phyloP scores from a whole-genome alignment of 2,329 filamentous ascomycete species.

The Keithomyces neogunnii region DNA sequence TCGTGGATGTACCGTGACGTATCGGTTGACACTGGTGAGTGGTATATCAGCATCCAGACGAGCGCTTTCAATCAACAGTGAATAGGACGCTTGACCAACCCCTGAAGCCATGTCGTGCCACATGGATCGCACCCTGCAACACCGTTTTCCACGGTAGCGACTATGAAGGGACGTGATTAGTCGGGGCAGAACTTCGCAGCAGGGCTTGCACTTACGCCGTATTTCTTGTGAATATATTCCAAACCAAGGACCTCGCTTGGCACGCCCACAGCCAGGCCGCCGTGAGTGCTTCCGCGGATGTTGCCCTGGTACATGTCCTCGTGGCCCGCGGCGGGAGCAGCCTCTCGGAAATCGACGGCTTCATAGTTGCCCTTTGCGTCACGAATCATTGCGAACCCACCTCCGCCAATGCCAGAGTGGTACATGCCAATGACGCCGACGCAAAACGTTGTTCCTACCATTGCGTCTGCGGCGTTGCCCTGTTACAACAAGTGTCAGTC shows the following conservation, averaged over 20 bases:
- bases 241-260: conserved; percentile 73
- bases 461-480: conserved; percentile 70
- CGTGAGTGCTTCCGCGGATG: conserved; percentile 54
- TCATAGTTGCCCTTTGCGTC: conserved; percentile 68
- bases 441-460: conserved; percentile 67
- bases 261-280: conserved; percentile 64
- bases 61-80: neutral
- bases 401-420: conserved; percentile 77
- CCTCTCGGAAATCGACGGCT: conserved; percentile 83
- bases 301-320: conserved; percentile 81
- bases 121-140: conserved; percentile 62
- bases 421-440: conserved; percentile 71
- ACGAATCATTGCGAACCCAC: conserved; percentile 81
- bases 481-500: conserved; percentile 13
- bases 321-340: conserved; percentile 71
- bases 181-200: too few species aligned
- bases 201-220: conserved; percentile 40
- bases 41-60: neutral
- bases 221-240: conserved; percentile 66
- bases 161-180: conserved; percentile 17
- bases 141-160: conserved; percentile 61
- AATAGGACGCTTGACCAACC: conserved; percentile 19
- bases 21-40: conserved; percentile 54
- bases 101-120: conserved; percentile 66
- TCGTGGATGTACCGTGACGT: conserved; percentile 63